phyloP scores from a whole-genome alignment of 129 eudicot genomes.

The Flaveria brownii region DNA sequence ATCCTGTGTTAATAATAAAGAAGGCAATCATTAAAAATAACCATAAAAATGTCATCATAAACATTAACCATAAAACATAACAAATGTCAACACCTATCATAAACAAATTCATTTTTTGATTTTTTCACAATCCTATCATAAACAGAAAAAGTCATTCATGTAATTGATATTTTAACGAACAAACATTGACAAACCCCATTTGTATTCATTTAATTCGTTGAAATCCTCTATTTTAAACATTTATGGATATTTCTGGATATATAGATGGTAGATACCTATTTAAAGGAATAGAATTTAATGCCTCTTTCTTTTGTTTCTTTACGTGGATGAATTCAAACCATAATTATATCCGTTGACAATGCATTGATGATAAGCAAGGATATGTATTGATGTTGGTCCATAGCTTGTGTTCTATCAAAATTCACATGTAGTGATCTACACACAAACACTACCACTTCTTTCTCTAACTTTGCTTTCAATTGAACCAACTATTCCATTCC shows the following conservation, averaged over 20 bases:
- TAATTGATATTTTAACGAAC: neutral
- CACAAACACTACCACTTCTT: neutral
- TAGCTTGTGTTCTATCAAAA: neutral
- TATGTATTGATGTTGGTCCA: constrained; percentile 1
- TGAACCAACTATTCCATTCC: neutral
- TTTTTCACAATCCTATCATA: neutral
- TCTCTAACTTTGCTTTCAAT: neutral
- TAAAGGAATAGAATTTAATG: constrained; percentile 1
- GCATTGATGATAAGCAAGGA: neutral
- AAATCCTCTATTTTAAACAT: neutral
- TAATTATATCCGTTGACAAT: neutral
- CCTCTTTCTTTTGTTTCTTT: neutral
- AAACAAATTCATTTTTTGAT: neutral
- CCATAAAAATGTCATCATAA: too few relatives aligned
- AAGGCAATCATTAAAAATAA: too few relatives aligned
- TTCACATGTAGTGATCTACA: neutral
- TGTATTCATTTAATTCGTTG: neutral
- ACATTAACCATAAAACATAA: too few relatives aligned
- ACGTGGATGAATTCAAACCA: constrained; percentile 6
- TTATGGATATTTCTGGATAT: neutral
- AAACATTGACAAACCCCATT: neutral
- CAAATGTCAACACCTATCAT: too few relatives aligned
- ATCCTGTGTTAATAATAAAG: too few relatives aligned
- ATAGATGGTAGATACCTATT: neutral
- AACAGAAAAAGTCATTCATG: neutral